phyloP scores from a whole-genome alignment of 345 rosid species.

The Viola odorata region DNA sequence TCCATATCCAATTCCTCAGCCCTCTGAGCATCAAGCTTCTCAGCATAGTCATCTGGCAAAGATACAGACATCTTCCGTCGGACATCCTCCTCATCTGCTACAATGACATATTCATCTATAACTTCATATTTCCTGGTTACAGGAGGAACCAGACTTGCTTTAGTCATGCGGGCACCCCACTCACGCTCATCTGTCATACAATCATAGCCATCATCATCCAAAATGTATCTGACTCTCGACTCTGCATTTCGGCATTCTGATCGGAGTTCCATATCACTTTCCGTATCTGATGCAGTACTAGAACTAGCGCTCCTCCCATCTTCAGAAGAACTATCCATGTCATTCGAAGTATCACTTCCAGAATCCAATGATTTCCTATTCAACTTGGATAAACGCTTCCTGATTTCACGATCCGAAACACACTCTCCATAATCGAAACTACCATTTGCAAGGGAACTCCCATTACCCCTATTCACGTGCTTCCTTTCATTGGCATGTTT shows the following conservation, averaged over 20 bases:
- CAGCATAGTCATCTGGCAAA: slow-evolving; percentile 92
- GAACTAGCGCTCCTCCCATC: slow-evolving; percentile 58
- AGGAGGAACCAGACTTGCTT: slow-evolving; percentile 96
- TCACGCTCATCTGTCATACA: slow-evolving; percentile 81
- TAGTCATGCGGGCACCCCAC: slow-evolving; percentile 99
- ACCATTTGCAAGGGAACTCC: slow-evolving; percentile 43
- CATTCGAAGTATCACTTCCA: slow-evolving; percentile 92
- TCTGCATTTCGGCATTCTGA: slow-evolving; percentile 56
- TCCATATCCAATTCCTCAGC: slow-evolving; percentile 98
- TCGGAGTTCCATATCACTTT: slow-evolving; percentile 73
- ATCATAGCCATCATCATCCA: slow-evolving; percentile 55
- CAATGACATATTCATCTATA: slow-evolving; percentile 68
- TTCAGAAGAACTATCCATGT: slow-evolving; percentile 55
- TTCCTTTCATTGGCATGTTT: slow-evolving; percentile 58
- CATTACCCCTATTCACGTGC: slow-evolving; percentile 59
- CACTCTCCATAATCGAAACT: slow-evolving; percentile 58
- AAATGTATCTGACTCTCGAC: slow-evolving; percentile 52
- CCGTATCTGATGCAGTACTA: slow-evolving; percentile 76
- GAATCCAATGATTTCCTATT: slow-evolving; percentile 78
- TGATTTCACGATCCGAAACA: slow-evolving; percentile 91
- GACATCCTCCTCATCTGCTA: slow-evolving; percentile 91
- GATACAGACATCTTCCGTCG: slow-evolving; percentile 79
- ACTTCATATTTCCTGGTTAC: slow-evolving; percentile 97
- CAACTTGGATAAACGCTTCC: slow-evolving; percentile 72
- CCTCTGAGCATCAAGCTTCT: slow-evolving; percentile 85